A percentile compares a stretch with the other conserved stretches of the same genome.
These are phyloP conservation scores for Trichoderma endophyticum DNA, from an alignment of 2,329 filamentous ascomycete genomes.

Conservation along the genomic window DNA sequence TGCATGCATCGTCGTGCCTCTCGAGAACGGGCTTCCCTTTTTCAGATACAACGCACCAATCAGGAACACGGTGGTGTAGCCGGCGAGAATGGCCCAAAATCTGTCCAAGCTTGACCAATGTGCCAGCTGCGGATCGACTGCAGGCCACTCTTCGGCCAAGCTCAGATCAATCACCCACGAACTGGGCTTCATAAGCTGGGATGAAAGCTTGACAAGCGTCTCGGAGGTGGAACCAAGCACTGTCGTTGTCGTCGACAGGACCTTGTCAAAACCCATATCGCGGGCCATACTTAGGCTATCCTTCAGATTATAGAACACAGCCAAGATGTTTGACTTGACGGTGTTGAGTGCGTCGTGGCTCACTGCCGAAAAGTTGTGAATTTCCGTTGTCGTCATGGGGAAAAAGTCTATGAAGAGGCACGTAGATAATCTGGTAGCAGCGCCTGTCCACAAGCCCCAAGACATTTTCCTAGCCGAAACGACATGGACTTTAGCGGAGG, in stretches of 20 bases:
- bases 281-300: slow-evolving; percentile 43
- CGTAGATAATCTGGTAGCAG: slow-evolving; percentile 47
- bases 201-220: slow-evolving; percentile 23
- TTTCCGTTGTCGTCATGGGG: slow-evolving; percentile 56
- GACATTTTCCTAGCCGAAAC: slow-evolving; percentile 37
- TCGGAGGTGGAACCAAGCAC: slow-evolving; percentile 19
- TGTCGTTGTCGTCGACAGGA: slow-evolving; percentile 14
- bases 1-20: slow-evolving; percentile 52
- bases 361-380: slow-evolving; percentile 72
- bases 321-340: slow-evolving; percentile 53
- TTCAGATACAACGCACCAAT: slow-evolving; percentile 77
- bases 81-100: slow-evolving; percentile 70
- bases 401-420: slow-evolving; percentile 51
- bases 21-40: slow-evolving; percentile 66
- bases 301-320: slow-evolving; percentile 40
- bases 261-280: slow-evolving; percentile 39
- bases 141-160: slow-evolving; percentile 36
- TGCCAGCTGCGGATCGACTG: slow-evolving; percentile 57
- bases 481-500: slow-evolving; percentile 30
- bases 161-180: slow-evolving; percentile 59
- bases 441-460: slow-evolving; percentile 42
- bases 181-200: slow-evolving; percentile 43
- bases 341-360: slow-evolving; percentile 67
- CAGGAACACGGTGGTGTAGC: slow-evolving; percentile 74
- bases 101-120: slow-evolving; percentile 66